Percentiles rank a stretch among this genome's conserved stretches.
Conservation (phyloP, 2,329 filamentous ascomycete species). For the Fusarium miscanthi region DNA sequence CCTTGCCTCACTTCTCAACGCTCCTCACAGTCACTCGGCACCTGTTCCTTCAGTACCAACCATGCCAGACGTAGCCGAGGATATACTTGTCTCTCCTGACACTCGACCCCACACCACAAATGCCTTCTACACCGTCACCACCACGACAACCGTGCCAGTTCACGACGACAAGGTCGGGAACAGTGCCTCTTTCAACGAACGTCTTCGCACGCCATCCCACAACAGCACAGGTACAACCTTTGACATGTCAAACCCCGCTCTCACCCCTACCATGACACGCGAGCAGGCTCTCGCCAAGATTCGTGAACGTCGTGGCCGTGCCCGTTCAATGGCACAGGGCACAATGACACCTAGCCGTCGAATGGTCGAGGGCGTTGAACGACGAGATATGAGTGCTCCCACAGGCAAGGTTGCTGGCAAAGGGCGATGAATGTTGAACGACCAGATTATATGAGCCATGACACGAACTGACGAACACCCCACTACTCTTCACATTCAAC, state of each 20-base stretch:
- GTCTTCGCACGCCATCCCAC: slow-evolving; percentile 58
- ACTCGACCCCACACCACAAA: slow-evolving; percentile 60
- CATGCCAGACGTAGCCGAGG: slow-evolving; percentile 40
- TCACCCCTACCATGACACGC: slow-evolving; percentile 74
- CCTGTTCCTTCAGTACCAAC: slow-evolving; percentile 55
- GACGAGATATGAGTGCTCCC: slow-evolving; percentile 63
- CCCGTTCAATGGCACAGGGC: slow-evolving; percentile 74
- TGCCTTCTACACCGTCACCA: slow-evolving; percentile 60
- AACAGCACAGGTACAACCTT: slow-evolving; percentile 55
- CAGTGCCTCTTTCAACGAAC: slow-evolving; percentile 57
- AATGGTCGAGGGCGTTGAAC: slow-evolving; percentile 62
- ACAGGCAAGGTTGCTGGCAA: slow-evolving; percentile 48
- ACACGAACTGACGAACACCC: slow-evolving; percentile 41
- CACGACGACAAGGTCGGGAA: slow-evolving; percentile 55
- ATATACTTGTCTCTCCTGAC: slow-evolving; percentile 38
- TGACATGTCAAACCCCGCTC: slow-evolving; percentile 66
- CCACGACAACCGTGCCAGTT: slow-evolving; percentile 64
- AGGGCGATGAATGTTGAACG: slow-evolving; percentile 18
- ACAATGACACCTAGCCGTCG: slow-evolving; percentile 67
- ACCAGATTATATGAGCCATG: slow-evolving; percentile 18
- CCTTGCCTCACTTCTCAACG: slow-evolving; percentile 70
- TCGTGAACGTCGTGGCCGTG: slow-evolving; percentile 75
- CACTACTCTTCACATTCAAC: slow-evolving; percentile 15
- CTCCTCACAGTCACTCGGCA: slow-evolving; percentile 56
- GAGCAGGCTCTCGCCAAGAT: slow-evolving; percentile 83